Evolutionary conservation across 805 yeast genomes (phyloP).

Genomic region (Candida morakotiae): DNA sequence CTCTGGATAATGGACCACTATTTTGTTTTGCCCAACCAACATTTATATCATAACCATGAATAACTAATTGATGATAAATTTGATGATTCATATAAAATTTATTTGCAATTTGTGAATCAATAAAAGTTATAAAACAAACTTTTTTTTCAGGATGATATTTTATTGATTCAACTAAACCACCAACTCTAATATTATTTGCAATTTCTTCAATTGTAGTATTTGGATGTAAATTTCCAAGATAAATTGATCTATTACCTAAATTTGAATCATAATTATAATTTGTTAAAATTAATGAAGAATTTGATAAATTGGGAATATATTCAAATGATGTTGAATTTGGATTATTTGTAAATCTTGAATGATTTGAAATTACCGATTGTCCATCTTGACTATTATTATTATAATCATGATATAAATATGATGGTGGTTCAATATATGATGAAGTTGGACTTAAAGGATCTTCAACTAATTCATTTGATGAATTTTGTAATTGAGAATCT

Average conservation of each 20-base stretch:
- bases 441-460: constrained; percentile 11
- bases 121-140: constrained; percentile 66
- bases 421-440: constrained; percentile 2
- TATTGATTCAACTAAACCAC: constrained; percentile 67
- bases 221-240: constrained; percentile 62
- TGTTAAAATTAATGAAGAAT: constrained; percentile 6
- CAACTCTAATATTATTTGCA: constrained; percentile 68
- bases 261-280: constrained; percentile 1
- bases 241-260: constrained; percentile 61
- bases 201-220: constrained; percentile 66
- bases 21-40: constrained; percentile 72
- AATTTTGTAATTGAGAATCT: background rate
- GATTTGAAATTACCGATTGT: constrained; percentile 3
- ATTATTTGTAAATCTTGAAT: constrained; percentile 1
- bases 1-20: constrained; percentile 57
- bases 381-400: background rate
- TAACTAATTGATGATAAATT: constrained; percentile 50
- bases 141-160: constrained; percentile 48
- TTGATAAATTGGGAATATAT: background rate
- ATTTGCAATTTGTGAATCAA: constrained; percentile 61
- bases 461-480: constrained; percentile 1
- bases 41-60: constrained; percentile 58
- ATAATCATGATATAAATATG: constrained; percentile 1
- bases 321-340: constrained; percentile 2
- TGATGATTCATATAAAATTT: constrained; percentile 61